A percentile compares a stretch with the other conserved stretches of the same genome.
phyloP scores from a whole-genome alignment of 306 rosid genomes.

The Lathyrus aphaca region DNA sequence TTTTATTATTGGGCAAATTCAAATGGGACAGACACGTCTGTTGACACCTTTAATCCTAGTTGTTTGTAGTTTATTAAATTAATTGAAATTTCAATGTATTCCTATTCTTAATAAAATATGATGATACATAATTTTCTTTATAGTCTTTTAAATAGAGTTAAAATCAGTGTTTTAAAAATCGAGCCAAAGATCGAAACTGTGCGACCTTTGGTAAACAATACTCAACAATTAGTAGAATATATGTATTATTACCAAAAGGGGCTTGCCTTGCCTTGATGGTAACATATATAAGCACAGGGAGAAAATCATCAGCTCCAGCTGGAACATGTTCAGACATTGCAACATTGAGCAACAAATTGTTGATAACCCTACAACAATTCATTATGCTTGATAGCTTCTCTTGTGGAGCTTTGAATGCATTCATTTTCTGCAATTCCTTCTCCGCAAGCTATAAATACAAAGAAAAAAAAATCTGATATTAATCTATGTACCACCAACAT shows the following conservation, averaged over 20 bases:
- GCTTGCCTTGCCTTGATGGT: slow-evolving; percentile 96
- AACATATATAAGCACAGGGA: slow-evolving; percentile 76
- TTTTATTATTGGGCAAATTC: too few species aligned
- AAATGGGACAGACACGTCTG: too few species aligned
- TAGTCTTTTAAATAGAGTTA: too few species aligned
- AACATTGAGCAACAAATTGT: slow-evolving; percentile 67
- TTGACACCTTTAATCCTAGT: too few species aligned
- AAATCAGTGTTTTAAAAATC: too few species aligned
- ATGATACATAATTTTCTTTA: neutral
- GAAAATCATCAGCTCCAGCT: slow-evolving; percentile 81
- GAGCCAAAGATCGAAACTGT: too few species aligned
- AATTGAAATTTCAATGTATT: neutral
- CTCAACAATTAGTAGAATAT: slow-evolving; percentile 33
- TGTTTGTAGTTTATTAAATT: slow-evolving; percentile 6
- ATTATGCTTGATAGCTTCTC: slow-evolving; percentile 68
- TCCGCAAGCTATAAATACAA: slow-evolving; percentile 66
- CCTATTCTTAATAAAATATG: neutral
- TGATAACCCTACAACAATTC: slow-evolving; percentile 77
- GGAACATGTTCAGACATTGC: slow-evolving; percentile 66
- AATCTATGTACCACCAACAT: too few species aligned
- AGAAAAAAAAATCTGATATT: neutral
- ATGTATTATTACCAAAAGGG: slow-evolving; percentile 65
- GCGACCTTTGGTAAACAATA: neutral
- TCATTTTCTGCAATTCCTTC: slow-evolving; percentile 69
- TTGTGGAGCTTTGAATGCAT: slow-evolving; percentile 71